Conservation (phyloP, 2,329 filamentous ascomycete genomes). For the Ceratocystis alfenasii region DNA sequence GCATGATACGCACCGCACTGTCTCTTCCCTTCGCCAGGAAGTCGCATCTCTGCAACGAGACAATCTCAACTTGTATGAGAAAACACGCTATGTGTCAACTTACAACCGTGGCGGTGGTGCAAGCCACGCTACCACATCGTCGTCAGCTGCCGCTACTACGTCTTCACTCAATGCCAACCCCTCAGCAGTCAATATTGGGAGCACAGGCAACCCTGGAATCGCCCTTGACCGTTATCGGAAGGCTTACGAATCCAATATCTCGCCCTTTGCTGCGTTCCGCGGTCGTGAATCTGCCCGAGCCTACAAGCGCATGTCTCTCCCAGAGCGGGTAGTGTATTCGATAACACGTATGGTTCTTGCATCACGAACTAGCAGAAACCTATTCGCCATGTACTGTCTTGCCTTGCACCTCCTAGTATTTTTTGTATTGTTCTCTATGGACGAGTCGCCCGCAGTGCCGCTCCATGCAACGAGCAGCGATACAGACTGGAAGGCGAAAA, state of each 20-base stretch:
- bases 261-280: slow-evolving; percentile 88
- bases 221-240: slow-evolving; percentile 76
- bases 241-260: slow-evolving; percentile 90
- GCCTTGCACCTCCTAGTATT: slow-evolving; percentile 82
- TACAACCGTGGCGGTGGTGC: slow-evolving; percentile 55
- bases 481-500: slow-evolving; percentile 27
- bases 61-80: slow-evolving; percentile 92
- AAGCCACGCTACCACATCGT: slow-evolving; percentile 38
- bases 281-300: slow-evolving; percentile 86
- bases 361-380: slow-evolving; percentile 77
- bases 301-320: slow-evolving; percentile 83
- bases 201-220: slow-evolving; percentile 47
- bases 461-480: slow-evolving; percentile 38
- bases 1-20: slow-evolving; percentile 66
- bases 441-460: slow-evolving; percentile 37
- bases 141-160: slow-evolving; percentile 54
- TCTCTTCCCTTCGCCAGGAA: slow-evolving; percentile 81
- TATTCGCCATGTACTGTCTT: slow-evolving; percentile 87
- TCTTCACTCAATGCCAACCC: slow-evolving; percentile 58
- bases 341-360: slow-evolving; percentile 83
- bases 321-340: slow-evolving; percentile 81
- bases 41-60: slow-evolving; percentile 88
- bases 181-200: slow-evolving; percentile 51
- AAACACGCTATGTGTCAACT: slow-evolving; percentile 88
- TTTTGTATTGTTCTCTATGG: slow-evolving; percentile 53